Evolutionary conservation across 768 basidiomycete genomes (phyloP), one percentile per base, ranked within the genome.

Genomic region (Suillus subluteus): DNA sequence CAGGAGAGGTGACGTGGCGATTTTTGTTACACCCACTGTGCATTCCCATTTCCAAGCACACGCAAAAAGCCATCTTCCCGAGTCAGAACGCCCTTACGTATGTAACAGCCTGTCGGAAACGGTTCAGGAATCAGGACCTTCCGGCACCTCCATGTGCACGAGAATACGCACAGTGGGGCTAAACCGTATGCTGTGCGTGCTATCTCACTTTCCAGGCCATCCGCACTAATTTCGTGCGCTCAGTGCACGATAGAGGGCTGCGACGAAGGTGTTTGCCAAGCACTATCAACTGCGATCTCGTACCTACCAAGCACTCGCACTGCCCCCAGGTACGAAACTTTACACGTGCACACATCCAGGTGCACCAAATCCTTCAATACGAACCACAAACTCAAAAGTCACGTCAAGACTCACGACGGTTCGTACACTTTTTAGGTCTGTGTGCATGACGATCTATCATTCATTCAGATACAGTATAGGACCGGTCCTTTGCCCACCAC

Each of bases 341-440:
- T 96, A 90, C 73, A 84, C 77, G 21, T 99, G 97, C 75, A 79
- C 83, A 3, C 85, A 92, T 68, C 79, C 83, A 50, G 89, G n/a
- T 98, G 97, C 74, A 82, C 80, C 12, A 93, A 91, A 73, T 94
- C 91, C 0, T 99, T 97, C 73, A 68, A 82, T 23, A 95, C 92
- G 5, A 90, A 86, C 62, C 91, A 93, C 68, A 91, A 96, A 70
- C 82, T 98, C 3, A 87, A 86, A 44, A 82, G 87, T 1, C 97
- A 99, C 75, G 67, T 79, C 40, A 97, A 92, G 78, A 88, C 86
- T 0, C 97, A 99, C 70, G 91, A 98, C 67, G 86, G 96, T 96
- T 74, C 62, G 82, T 40, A 55, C 21, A 4, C 23, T 26, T 26
- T 40, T 52, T 21, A 32, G 9, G 6, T 40, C 43, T 30, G 13